These are phyloP conservation scores for Naegleria gruberi DNA, from an alignment of 208 protist genomes.

Conservation along the genomic window DNA sequence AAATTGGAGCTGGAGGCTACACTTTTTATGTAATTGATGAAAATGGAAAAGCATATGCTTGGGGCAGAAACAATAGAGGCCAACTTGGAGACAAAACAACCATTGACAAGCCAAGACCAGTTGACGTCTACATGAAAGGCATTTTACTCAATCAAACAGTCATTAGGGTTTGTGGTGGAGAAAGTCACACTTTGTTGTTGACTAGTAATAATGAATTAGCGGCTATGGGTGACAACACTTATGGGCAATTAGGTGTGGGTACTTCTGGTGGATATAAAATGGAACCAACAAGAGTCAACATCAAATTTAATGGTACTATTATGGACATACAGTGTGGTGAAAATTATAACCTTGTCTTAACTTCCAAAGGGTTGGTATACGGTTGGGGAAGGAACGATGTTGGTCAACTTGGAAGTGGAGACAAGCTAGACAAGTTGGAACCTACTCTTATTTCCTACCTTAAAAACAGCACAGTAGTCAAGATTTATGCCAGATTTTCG, in stretches of 20 bases:
- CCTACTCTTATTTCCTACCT: not conserved
- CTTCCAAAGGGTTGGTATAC: not conserved
- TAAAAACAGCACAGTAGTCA: not conserved
- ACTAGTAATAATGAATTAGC: not conserved
- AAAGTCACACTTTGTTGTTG: not conserved
- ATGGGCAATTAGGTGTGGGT: not conserved
- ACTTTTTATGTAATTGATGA: too few species aligned
- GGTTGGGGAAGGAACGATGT: not conserved
- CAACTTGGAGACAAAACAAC: constrained; percentile 9
- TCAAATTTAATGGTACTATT: not conserved
- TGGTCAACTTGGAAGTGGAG: not conserved
- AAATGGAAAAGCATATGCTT: not conserved
- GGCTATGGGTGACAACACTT: not conserved
- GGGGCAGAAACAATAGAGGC: not conserved
- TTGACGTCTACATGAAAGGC: not conserved
- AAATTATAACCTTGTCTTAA: not conserved
- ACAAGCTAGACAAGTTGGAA: not conserved
- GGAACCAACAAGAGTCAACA: not conserved
- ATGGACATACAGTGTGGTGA: not conserved
- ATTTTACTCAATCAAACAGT: not conserved
- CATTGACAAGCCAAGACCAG: not conserved
- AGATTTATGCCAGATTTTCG: not conserved
- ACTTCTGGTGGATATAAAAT: not conserved
- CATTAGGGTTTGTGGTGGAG: not conserved
- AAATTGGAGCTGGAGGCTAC: not conserved